Evolutionary conservation across 345 rosid species (phyloP).

Genomic region (Corymbia maculata): DNA sequence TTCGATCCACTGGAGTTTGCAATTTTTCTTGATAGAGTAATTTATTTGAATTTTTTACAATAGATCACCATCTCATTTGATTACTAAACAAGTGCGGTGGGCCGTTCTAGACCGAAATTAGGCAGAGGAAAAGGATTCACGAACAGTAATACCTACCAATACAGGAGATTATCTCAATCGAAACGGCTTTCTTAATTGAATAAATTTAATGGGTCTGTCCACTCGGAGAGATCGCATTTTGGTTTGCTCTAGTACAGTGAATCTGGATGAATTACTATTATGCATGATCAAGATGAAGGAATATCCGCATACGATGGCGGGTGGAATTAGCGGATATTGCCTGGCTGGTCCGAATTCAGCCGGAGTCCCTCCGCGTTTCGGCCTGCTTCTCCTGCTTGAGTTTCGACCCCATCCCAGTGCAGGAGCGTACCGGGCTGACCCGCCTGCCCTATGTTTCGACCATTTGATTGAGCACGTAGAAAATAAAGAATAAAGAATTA

Average conservation of each 20-base stretch:
- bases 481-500: not conserved
- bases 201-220: not conserved
- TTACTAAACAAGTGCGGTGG: not conserved
- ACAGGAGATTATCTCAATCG: not conserved
- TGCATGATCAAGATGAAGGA: not conserved
- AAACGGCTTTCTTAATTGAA: not conserved
- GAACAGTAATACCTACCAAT: not conserved
- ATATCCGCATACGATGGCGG: not conserved
- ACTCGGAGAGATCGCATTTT: not conserved
- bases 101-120: not conserved
- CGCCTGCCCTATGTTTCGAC: not conserved
- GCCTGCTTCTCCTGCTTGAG: not conserved
- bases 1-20: not conserved
- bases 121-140: not conserved
- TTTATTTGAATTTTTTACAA: not conserved
- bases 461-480: not conserved
- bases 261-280: too few species aligned
- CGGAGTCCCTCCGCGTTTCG: not conserved
- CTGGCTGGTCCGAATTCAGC: not conserved
- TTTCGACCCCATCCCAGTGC: not conserved
- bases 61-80: not conserved
- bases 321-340: not conserved
- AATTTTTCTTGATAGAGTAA: not conserved
- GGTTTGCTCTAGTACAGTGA: not conserved
- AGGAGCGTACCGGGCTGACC: not conserved